These are phyloP conservation scores for Imleria badia DNA, from an alignment of 768 basidiomycete species.

Conservation along the genomic window DNA sequence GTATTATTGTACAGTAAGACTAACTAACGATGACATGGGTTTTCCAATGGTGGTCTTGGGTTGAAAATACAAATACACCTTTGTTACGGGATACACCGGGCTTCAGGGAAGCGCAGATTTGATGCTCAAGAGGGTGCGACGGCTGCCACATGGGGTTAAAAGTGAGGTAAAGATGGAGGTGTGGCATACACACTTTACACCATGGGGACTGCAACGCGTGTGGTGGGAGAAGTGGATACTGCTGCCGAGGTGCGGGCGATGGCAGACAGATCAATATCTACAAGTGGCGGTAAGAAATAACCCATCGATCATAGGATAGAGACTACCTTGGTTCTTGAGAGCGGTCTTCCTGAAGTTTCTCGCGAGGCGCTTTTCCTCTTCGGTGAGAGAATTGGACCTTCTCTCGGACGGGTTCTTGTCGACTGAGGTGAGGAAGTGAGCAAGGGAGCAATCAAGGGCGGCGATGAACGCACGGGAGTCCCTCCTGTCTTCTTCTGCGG, in stretches of 20 bases:
- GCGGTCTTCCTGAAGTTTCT: constrained; percentile 70
- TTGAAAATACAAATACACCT: constrained; percentile 22
- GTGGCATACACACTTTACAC: constrained; percentile 21
- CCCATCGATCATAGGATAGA: not conserved
- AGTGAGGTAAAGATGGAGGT: not conserved
- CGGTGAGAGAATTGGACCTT: constrained; percentile 46
- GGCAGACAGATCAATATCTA: constrained; percentile 60
- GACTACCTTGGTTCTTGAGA: constrained; percentile 58
- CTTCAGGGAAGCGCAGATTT: not conserved
- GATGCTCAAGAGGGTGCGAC: not conserved
- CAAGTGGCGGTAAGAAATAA: constrained; percentile 1
- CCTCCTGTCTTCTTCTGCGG: constrained; percentile 29
- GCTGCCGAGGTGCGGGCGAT: constrained; percentile 85
- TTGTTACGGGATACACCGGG: constrained; percentile 7
- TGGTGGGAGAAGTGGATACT: constrained; percentile 53
- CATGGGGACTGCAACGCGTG: constrained; percentile 5
- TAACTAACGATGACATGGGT: not conserved
- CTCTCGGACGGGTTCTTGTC: constrained; percentile 35
- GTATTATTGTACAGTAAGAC: constrained; percentile 4
- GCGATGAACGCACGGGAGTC: constrained; percentile 19
- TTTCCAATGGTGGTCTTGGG: not conserved
- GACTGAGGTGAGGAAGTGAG: constrained; percentile 14
- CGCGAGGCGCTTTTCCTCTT: constrained; percentile 67
- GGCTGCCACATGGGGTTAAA: not conserved
- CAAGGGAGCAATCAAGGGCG: not conserved